A percentile compares a stretch with the other conserved stretches of the same genome.
These are phyloP conservation scores for Wilcoxina mikolae DNA, from an alignment of 495 filamentous ascomycete genomes.

Conservation along the genomic window DNA sequence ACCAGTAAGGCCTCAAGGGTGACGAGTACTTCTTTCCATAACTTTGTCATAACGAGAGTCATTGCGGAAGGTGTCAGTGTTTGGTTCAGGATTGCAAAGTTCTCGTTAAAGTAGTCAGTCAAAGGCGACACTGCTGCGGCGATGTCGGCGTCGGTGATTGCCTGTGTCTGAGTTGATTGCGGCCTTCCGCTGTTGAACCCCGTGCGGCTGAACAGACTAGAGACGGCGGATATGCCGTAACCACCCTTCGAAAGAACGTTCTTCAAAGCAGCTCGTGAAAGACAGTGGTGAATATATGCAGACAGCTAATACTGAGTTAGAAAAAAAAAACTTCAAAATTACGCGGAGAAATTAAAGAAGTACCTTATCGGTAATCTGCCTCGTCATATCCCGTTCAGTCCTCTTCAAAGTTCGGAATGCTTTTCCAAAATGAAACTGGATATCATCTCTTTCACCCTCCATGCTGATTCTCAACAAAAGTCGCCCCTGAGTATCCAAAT, in stretches of 20 bases:
- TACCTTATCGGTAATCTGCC: slow-evolving; percentile 96
- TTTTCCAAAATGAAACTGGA: slow-evolving; percentile 97
- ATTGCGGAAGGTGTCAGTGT: slow-evolving; percentile 86
- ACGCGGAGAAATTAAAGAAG: slow-evolving; percentile 20
- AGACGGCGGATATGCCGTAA: slow-evolving; percentile 58
- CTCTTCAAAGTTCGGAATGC: slow-evolving; percentile 88
- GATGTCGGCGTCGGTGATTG: slow-evolving; percentile 55
- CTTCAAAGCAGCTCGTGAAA: slow-evolving; percentile 67
- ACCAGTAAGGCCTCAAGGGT: slow-evolving; percentile 85
- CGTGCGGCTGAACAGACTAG: slow-evolving; percentile 57
- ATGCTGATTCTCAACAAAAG: slow-evolving; percentile 84
- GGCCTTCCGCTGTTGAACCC: slow-evolving; percentile 32
- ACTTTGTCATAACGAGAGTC: slow-evolving; percentile 89
- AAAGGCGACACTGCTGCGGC: slow-evolving; percentile 70
- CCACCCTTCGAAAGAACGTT: slow-evolving; percentile 51
- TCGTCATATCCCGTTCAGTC: slow-evolving; percentile 93
- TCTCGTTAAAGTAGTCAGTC: slow-evolving; percentile 96
- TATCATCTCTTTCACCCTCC: slow-evolving; percentile 97
- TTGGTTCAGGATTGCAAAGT: slow-evolving; percentile 97
- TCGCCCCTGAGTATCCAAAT: slow-evolving; percentile 88
- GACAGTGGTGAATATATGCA: slow-evolving; percentile 76
- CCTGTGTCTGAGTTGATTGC: slow-evolving; percentile 39
- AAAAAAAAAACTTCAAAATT: slow-evolving; percentile 16
- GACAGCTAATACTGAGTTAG: slow-evolving; percentile 55
- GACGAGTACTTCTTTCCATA: slow-evolving; percentile 95